Evolutionary conservation across 768 basidiomycete species (phyloP).

Genomic region (Imleria badia): DNA sequence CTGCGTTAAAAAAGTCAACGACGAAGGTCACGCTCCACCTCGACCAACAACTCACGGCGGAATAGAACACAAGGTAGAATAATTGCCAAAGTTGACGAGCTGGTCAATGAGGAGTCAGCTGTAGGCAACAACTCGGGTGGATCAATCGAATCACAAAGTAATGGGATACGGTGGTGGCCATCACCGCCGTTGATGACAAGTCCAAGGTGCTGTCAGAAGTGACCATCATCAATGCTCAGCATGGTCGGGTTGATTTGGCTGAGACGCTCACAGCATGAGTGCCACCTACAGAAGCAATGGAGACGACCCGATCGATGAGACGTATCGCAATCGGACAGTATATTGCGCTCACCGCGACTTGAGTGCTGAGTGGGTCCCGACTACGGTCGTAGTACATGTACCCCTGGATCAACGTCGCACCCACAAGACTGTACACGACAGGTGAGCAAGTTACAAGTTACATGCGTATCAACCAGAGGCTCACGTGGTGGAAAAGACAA

Average conservation of each 20-base stretch:
- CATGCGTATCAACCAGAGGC: neutral
- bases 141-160: constrained; percentile 1
- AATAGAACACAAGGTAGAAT: neutral
- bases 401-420: constrained; percentile 2
- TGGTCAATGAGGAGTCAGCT: neutral
- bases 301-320: neutral
- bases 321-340: too few species aligned
- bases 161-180: neutral
- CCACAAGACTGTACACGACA: neutral
- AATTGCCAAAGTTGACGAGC: neutral
- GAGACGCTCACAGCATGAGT: neutral
- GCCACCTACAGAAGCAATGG: neutral
- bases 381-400: constrained; percentile 1
- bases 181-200: constrained; percentile 3
- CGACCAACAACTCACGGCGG: neutral
- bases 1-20: neutral
- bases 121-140: neutral
- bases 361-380: neutral
- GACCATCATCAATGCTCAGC: neutral
- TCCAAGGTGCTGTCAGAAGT: neutral
- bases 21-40: neutral
- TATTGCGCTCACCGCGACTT: neutral
- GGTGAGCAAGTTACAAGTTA: neutral
- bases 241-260: neutral
- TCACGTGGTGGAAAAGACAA: constrained; percentile 1